Evolutionary conservation across 768 basidiomycete species (phyloP).

Genomic region (Trametes coccinea): DNA sequence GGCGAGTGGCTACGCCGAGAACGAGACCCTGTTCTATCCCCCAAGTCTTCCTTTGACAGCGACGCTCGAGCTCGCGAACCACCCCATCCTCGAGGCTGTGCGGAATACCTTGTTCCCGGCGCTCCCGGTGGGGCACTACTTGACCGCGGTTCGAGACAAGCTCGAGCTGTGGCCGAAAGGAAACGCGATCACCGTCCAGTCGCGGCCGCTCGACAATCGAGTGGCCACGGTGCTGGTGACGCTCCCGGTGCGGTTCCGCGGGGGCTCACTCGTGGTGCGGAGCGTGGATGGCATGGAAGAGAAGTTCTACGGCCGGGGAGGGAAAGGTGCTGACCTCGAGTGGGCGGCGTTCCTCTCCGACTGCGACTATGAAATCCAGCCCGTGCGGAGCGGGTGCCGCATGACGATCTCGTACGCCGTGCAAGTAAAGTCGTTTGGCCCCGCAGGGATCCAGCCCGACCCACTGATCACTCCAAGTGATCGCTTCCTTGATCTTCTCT

Average conservation of each 20-base stretch:
- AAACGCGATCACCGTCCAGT: slow-evolving; percentile 56
- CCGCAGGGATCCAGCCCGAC: slow-evolving; percentile 49
- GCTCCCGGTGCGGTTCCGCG: slow-evolving; percentile 72
- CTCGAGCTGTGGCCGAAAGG: slow-evolving; percentile 69
- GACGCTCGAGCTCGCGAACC: slow-evolving; percentile 78
- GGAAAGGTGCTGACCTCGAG: slow-evolving; percentile 67
- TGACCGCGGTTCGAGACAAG: slow-evolving; percentile 66
- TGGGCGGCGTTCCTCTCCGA: slow-evolving; percentile 78
- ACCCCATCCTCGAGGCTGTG: slow-evolving; percentile 79
- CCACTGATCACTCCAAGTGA: slow-evolving; percentile 75
- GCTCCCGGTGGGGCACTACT: slow-evolving; percentile 66
- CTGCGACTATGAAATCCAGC: slow-evolving; percentile 74
- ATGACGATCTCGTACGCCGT: slow-evolving; percentile 72
- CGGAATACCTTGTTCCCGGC: slow-evolving; percentile 71
- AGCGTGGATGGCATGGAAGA: slow-evolving; percentile 58
- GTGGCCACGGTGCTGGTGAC: slow-evolving; percentile 74
- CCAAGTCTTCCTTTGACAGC: slow-evolving; percentile 69
- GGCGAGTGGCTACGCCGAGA: slow-evolving; percentile 38
- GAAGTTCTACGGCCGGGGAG: slow-evolving; percentile 59
- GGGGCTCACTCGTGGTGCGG: slow-evolving; percentile 63
- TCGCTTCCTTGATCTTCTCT: slow-evolving; percentile 67
- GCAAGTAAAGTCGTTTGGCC: slow-evolving; percentile 66
- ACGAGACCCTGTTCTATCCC: slow-evolving; percentile 73
- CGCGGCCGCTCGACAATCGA: slow-evolving; percentile 61
- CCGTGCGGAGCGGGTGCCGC: slow-evolving; percentile 68